These are phyloP conservation scores for Nicotiana undulata DNA, from an alignment of 257 asterid genomes.

Conservation along the genomic window DNA sequence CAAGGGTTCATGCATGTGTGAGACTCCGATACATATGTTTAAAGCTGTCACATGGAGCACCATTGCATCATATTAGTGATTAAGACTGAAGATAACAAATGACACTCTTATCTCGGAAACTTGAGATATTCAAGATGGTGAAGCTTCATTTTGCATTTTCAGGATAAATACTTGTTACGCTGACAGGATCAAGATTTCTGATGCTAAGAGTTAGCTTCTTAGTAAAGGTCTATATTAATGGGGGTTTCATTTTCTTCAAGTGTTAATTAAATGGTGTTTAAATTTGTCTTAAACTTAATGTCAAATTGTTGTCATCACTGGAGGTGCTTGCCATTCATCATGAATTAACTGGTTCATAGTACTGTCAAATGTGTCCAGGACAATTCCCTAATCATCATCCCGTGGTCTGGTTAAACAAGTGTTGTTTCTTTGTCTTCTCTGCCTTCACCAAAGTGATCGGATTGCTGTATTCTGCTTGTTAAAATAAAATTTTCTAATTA, in stretches of 20 bases:
- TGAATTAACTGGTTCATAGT: background rate
- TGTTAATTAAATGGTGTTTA: background rate
- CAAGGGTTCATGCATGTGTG: background rate
- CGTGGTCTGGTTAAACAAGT: background rate
- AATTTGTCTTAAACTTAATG: background rate
- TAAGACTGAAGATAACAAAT: background rate
- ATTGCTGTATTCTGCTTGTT: background rate
- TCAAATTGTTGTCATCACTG: background rate
- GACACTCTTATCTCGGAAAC: background rate
- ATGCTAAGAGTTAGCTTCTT: background rate
- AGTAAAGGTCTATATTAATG: background rate
- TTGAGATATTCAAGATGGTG: background rate
- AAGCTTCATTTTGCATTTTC: background rate
- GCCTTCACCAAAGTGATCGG: slow-evolving; percentile 1
- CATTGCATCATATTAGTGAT: slow-evolving; percentile 1
- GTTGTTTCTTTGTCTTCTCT: background rate
- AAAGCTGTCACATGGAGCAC: background rate
- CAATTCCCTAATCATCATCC: background rate
- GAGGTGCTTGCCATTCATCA: background rate
- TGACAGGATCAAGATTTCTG: background rate
- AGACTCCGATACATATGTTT: background rate
- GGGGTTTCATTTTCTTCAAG: background rate
- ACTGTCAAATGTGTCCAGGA: background rate
- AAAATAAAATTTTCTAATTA: background rate
- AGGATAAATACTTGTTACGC: background rate